phyloP scores from a whole-genome alignment of 352 stramenopile species.

The Blastocystis sp. region DNA sequence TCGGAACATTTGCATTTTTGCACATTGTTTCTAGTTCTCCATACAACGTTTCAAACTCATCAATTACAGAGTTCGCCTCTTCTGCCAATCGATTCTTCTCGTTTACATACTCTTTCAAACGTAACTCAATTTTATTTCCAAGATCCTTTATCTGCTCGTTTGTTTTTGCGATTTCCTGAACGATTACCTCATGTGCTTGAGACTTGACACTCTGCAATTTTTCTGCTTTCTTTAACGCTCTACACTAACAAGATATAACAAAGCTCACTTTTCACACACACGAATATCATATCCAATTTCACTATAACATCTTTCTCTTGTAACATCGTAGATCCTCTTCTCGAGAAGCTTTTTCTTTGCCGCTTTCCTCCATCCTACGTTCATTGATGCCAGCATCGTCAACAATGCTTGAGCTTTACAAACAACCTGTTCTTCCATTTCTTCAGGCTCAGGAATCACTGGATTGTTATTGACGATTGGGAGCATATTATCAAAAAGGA shows the following conservation, averaged over 20 bases:
- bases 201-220: background rate
- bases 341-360: slow-evolving; percentile 10
- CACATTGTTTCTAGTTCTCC: slow-evolving; percentile 10
- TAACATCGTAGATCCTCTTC: background rate
- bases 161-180: background rate
- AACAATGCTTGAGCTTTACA: background rate
- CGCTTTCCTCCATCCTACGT: background rate
- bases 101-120: slow-evolving; percentile 7
- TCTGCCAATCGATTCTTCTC: slow-evolving; percentile 24
- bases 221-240: slow-evolving; percentile 21
- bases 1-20: background rate
- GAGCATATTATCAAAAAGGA: slow-evolving; percentile 50
- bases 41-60: slow-evolving; percentile 51
- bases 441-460: slow-evolving; percentile 31
- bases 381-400: background rate
- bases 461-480: slow-evolving; percentile 16
- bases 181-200: background rate
- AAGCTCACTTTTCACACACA: slow-evolving; percentile 43
- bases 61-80: background rate
- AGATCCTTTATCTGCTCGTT: background rate
- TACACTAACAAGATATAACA: background rate
- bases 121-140: background rate
- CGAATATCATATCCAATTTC: slow-evolving; percentile 5
- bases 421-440: slow-evolving; percentile 37
- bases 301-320: background rate